These are phyloP conservation scores for Sanghuangporus sanghuang DNA, from an alignment of 1,284 basidiomycete species.

Conservation along the genomic window DNA sequence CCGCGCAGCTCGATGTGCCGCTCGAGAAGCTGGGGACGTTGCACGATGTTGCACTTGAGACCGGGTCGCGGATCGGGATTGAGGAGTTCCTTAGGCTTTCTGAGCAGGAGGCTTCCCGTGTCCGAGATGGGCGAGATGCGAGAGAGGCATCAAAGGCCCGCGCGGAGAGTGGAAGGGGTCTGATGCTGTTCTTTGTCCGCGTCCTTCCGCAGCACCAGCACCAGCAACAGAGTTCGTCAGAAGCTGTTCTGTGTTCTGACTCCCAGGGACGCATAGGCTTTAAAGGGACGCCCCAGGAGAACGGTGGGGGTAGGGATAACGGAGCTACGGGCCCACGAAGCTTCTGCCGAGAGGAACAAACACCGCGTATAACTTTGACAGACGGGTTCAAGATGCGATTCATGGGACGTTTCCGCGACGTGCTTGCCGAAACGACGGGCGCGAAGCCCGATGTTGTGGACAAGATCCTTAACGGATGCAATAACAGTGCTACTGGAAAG, in stretches of 20 bases:
- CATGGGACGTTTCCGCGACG: constrained; percentile 15
- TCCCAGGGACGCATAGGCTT: background rate
- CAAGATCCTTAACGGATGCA: constrained; percentile 8
- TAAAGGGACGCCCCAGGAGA: background rate
- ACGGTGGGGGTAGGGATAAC: background rate
- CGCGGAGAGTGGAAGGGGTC: background rate
- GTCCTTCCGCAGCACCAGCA: background rate
- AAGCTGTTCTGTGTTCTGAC: background rate
- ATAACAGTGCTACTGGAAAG: background rate
- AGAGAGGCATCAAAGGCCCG: constrained; percentile 2
- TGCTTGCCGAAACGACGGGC: constrained; percentile 8
- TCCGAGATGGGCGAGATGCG: background rate
- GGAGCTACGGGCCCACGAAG: background rate
- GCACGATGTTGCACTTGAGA: constrained; percentile 10
- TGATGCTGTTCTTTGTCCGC: constrained; percentile 15
- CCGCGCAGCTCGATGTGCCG: constrained; percentile 7
- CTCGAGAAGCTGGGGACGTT: constrained; percentile 8
- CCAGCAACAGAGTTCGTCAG: background rate
- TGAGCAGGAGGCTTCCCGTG: background rate
- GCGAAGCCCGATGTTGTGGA: constrained; percentile 7
- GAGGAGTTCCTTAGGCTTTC: constrained; percentile 9
- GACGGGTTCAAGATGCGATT: constrained; percentile 5
- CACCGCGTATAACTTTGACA: background rate
- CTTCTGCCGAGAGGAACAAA: background rate
- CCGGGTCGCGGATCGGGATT: constrained; percentile 5